Evolutionary conservation across 257 asterid species (phyloP).

Genomic region (Ocimum tenuiflorum): DNA sequence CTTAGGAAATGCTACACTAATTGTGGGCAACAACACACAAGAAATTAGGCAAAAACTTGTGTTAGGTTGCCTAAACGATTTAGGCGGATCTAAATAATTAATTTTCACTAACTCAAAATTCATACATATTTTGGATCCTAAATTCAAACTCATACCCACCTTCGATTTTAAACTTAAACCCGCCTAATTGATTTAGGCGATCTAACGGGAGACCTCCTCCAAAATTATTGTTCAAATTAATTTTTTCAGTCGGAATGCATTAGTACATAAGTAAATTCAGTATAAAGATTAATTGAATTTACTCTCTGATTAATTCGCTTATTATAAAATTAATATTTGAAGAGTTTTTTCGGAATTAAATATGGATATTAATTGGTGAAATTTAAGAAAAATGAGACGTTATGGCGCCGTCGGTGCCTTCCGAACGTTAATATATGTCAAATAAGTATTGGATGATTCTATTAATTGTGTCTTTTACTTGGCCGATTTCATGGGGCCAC

Average conservation of each 20-base stretch:
- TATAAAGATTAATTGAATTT: not conserved
- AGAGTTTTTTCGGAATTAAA: not conserved
- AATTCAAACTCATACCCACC: no score
- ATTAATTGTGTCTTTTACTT: not conserved
- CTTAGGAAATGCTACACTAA: no score
- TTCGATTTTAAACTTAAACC: no score
- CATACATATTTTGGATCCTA: no score
- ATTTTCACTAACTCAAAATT: no score
- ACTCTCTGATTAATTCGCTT: not conserved
- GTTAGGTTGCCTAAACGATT: no score
- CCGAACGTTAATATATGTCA: not conserved
- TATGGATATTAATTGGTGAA: not conserved
- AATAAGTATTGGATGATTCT: not conserved
- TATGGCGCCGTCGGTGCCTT: constrained; percentile 19
- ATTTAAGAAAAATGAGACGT: not conserved
- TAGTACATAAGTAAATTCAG: not conserved
- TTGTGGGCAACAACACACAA: no score
- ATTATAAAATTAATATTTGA: not conserved
- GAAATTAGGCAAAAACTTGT: no score
- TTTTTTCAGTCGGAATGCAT: not conserved
- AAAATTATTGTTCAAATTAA: no score
- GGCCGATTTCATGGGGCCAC: constrained; percentile 14
- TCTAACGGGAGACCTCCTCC: no score
- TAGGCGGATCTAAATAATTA: no score
- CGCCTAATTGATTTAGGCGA: no score